Percentiles rank a stretch among this genome's conserved stretches.
These are phyloP conservation scores for Takashimella koratensis DNA, from an alignment of 1,284 basidiomycete genomes.

Conservation along the genomic window DNA sequence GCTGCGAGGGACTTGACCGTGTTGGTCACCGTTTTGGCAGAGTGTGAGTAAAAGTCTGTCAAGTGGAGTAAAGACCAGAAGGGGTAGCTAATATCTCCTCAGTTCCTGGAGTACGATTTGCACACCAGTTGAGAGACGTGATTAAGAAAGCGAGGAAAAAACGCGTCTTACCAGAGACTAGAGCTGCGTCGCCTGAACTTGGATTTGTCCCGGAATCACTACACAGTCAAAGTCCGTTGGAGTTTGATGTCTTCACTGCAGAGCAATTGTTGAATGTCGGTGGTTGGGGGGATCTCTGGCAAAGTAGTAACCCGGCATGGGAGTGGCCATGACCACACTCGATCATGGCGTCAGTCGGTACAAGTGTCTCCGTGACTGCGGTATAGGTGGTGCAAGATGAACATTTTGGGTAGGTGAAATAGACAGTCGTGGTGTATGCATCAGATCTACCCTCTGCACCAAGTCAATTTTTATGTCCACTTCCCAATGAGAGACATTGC, in stretches of 20 bases:
- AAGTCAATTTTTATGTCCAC: no score
- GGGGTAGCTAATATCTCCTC: not conserved
- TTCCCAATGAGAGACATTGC: conserved; percentile 47
- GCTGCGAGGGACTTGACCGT: not conserved
- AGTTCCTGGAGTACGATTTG: not conserved
- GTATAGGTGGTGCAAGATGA: no score
- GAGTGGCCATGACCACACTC: no score
- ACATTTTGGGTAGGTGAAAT: no score
- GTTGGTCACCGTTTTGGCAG: not conserved
- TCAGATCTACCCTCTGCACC: no score
- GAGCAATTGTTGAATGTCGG: not conserved
- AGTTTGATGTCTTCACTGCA: not conserved
- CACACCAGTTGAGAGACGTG: not conserved
- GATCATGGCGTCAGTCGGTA: no score
- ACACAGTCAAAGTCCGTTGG: not conserved
- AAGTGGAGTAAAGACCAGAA: not conserved
- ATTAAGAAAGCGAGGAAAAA: not conserved
- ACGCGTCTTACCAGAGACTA: not conserved
- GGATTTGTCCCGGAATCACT: not conserved
- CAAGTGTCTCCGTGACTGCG: no score
- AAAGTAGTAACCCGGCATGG: no score
- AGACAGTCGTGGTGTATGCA: no score
- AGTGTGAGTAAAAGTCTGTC: not conserved
- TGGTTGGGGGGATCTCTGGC: not conserved
- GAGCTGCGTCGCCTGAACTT: not conserved